Evolutionary conservation across 23 red algal species (phyloP), one percentile per base, ranked within the genome.

Genomic region (Agarophyton chilense): DNA sequence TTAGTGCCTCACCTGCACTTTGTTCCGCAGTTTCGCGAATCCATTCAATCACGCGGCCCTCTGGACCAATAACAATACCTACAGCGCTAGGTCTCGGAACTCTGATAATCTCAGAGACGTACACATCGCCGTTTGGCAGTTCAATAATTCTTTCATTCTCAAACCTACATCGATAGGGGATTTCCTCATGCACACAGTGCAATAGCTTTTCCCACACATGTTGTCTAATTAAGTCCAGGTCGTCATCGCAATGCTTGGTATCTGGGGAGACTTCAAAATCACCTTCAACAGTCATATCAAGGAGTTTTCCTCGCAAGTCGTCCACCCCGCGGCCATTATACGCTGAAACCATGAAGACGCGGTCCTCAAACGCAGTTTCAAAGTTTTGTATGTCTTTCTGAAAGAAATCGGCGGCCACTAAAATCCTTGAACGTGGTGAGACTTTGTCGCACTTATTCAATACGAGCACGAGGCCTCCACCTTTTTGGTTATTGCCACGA

Each of bases 191-290:
- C 25, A 91, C 66, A 18, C 87, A 42, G 62, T 96, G 94, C 49
- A 96, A 73, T 31, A 96, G 66, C 33, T 90, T 91, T 66, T 96
- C 86, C 83, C 94, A 88, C 11, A 96, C 34, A 36, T 87, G 83
- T 57, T 96, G 72, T 66, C 82, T 77, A 18, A 96, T 65, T 19
- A 89, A 61, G 17, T 87, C 80, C 18, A 85, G 58, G 25, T 92
- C 85, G 12, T 86, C 54, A 24, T 84, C 75, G 65, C 66, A 77
- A 83, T 82, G 34, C 52, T 79, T 62, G 14, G 64, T 86, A 43
- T 77, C 67, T 33, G 65, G 66, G 32, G 86, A 33, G 34, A 87
- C 89, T 57, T 77, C 94, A 75, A 84, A 96, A 24, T 52, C 65
- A 29, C 94, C 94, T 46, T 87, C 63, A 22, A 72, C 43, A 28